Conservation (phyloP, 1,284 basidiomycete genomes). For the Malassezia dermatis region DNA sequence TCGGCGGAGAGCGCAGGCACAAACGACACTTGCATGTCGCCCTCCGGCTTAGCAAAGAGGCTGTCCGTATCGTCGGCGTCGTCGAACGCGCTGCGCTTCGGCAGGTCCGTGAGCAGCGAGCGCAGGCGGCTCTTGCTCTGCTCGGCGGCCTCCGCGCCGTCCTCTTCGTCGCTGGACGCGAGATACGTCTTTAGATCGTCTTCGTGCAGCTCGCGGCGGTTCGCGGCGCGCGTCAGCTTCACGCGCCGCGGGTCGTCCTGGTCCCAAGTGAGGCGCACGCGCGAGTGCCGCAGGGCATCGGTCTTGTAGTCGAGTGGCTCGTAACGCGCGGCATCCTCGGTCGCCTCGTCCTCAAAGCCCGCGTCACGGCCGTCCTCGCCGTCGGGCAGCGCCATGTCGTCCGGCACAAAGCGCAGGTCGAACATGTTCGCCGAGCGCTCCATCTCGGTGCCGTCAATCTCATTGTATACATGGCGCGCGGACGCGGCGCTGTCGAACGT, state of each 20-base stretch:
- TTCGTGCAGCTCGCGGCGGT: slow-evolving; percentile 31
- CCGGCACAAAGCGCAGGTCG: slow-evolving; percentile 59
- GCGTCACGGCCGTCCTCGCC: slow-evolving; percentile 72
- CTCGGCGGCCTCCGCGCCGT: slow-evolving; percentile 16
- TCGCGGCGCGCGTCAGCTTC: slow-evolving; percentile 54
- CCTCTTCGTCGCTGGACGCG: slow-evolving; percentile 36
- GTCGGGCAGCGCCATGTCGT: slow-evolving; percentile 68
- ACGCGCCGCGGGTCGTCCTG: slow-evolving; percentile 86
- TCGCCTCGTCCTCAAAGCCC: slow-evolving; percentile 56
- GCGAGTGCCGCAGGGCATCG: slow-evolving; percentile 92
- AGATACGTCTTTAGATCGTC: slow-evolving; percentile 46
- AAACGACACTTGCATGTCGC: slow-evolving; percentile 46
- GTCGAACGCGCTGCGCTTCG: slow-evolving; percentile 28
- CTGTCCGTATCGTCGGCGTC: slow-evolving; percentile 28
- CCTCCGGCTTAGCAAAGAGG: slow-evolving; percentile 15
- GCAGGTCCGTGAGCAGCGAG: slow-evolving; percentile 25
- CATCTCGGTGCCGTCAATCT: slow-evolving; percentile 88
- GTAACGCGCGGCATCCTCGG: slow-evolving; percentile 57
- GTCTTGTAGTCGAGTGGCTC: slow-evolving; percentile 84
- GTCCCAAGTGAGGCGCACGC: slow-evolving; percentile 96
- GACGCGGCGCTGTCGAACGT: slow-evolving; percentile 72
- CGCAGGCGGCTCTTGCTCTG: slow-evolving; percentile 26
- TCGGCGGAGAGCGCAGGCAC: slow-evolving; percentile 39
- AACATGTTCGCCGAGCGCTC: slow-evolving; percentile 95
- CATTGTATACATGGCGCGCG: slow-evolving; percentile 69